Evolutionary conservation across 768 basidiomycete genomes (phyloP), one percentile per base, ranked within the genome.

Genomic region (Fistulinella prunicolor): DNA sequence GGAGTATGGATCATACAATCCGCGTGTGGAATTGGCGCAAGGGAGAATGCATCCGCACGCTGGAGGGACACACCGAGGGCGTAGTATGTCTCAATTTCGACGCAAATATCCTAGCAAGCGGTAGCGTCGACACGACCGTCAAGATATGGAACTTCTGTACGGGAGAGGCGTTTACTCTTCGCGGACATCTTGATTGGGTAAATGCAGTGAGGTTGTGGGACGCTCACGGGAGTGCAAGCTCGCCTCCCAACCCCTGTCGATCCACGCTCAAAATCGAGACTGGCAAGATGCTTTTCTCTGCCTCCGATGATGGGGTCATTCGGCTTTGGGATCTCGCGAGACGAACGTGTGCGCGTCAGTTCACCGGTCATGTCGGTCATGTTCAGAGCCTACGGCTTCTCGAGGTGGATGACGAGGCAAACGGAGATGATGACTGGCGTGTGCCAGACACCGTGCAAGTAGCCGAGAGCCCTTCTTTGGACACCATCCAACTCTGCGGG

Each of bases 271-370:
- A 79, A 42, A 85, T 90, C 49, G 79, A 85, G 47, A 77, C 82
- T 14, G 91, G 93, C 43, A 94, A 96, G 71, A 93, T 97, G 88
- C 77, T 99, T 22, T 96, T 99, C 73, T 96, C 94, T 8, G 92
- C 92, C 3, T 94, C 92, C 8, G 96, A 98, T 63, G 96, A 98
- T 65, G 89, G 88, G 22, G 84, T 86, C 3, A 91, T 98, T 66
- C 85, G 85, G 49, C 79, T 99, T 6, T 99, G 95, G 96, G 95
- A 98, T 67, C 78, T 99, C 36, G 82, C 79, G 22, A 72, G 72
- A 19, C 79, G 90, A 39, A 79, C 83, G 3, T 97, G 94, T 63
- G 78, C 95, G 34, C 81, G 87, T 12, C 82, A 85, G 51, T 89
- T 96, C 64, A 76, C 73, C 20, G 96, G 94, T 0, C 96, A 99